A percentile compares a stretch with the other conserved stretches of the same genome.
Conservation (phyloP, 805 yeast species). For the Kluyveromyces lactis region DNA sequence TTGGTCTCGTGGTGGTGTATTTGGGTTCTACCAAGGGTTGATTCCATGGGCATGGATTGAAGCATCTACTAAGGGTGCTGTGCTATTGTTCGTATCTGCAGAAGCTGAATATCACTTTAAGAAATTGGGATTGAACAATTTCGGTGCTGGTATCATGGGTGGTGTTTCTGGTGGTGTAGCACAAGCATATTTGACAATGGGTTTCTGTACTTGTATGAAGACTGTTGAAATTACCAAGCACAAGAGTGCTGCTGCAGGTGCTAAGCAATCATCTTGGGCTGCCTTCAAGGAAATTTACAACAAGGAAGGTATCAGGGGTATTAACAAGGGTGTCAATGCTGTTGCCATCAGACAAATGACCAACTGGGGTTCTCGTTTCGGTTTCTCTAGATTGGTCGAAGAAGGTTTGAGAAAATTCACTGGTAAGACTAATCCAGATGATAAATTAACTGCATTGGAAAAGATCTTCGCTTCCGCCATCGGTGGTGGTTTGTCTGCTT, state of each 20-base stretch:
- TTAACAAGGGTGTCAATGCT: slow-evolving; percentile 96
- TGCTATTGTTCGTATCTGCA: slow-evolving; percentile 80
- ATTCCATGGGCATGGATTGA: slow-evolving; percentile 99
- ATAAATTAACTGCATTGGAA: slow-evolving; percentile 63
- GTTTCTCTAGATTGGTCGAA: slow-evolving; percentile 86
- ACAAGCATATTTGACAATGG: slow-evolving; percentile 94
- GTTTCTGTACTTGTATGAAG: slow-evolving; percentile 98
- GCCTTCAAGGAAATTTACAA: slow-evolving; percentile 79
- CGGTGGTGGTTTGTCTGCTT: slow-evolving; percentile 96
- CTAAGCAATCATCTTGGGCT: slow-evolving; percentile 67
- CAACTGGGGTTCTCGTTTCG: slow-evolving; percentile 98
- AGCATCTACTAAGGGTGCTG: slow-evolving; percentile 98
- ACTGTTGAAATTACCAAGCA: slow-evolving; percentile 94
- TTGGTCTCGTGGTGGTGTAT: slow-evolving; percentile 88
- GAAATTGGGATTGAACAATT: slow-evolving; percentile 55
- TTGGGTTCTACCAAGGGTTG: slow-evolving; percentile 93
- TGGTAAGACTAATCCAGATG: slow-evolving; percentile 47
- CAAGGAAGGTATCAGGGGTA: slow-evolving; percentile 87
- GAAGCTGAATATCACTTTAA: slow-evolving; percentile 80
- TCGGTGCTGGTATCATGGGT: slow-evolving; percentile 86
- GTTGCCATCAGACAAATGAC: slow-evolving; percentile 99
- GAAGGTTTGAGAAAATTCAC: slow-evolving; percentile 60
- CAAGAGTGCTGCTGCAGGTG: slow-evolving; percentile 58
- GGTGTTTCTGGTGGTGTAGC: slow-evolving; percentile 96
- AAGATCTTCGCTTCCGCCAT: slow-evolving; percentile 77